These are phyloP conservation scores for Ophiostoma piceae DNA, from an alignment of 2,329 filamentous ascomycete genomes.

Conservation along the genomic window DNA sequence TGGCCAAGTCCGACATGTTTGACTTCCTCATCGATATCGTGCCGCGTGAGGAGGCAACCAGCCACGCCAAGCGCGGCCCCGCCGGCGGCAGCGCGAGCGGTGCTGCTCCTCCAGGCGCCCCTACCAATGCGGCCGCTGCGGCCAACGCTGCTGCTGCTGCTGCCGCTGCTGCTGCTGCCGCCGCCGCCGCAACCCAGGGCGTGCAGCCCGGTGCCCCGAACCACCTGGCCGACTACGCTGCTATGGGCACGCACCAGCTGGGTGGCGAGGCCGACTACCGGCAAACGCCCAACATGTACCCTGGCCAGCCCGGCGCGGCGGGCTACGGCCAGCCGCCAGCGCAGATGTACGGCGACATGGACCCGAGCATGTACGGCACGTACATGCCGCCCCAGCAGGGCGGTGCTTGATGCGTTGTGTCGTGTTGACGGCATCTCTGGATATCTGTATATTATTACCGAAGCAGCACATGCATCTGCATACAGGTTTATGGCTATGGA, in stretches of 20 bases:
- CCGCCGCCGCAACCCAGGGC: slow-evolving; percentile 36
- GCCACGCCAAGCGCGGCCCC: slow-evolving; percentile 71
- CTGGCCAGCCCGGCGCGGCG: slow-evolving; percentile 64
- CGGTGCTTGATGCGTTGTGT: slow-evolving; percentile 3
- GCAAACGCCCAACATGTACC: slow-evolving; percentile 73
- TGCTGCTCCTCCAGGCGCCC: slow-evolving; percentile 40
- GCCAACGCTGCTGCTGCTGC: slow-evolving; percentile 36
- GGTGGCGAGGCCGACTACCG: slow-evolving; percentile 73
- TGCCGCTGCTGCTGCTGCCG: slow-evolving; percentile 24
- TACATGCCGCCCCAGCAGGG: slow-evolving; percentile 72
- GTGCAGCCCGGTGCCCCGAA: slow-evolving; percentile 50
- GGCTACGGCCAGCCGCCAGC: slow-evolving; percentile 73
- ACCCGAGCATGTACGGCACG: slow-evolving; percentile 75
- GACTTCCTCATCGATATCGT: slow-evolving; percentile 99
- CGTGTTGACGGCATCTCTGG: background rate
- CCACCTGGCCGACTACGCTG: slow-evolving; percentile 53
- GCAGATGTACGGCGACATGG: slow-evolving; percentile 74
- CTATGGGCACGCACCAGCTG: slow-evolving; percentile 57
- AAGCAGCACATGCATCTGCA: background rate
- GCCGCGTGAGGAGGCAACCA: slow-evolving; percentile 84
- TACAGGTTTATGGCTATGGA: background rate
- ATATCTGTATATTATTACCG: slow-evolving; percentile 9
- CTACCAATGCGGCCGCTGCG: slow-evolving; percentile 37
- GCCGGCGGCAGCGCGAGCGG: slow-evolving; percentile 40
- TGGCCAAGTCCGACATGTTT: slow-evolving; percentile 99